Percentiles rank a stretch among this genome's conserved stretches.
phyloP scores from a whole-genome alignment of 1,284 basidiomycete species.

The Sanghuangporus sanghuang region DNA sequence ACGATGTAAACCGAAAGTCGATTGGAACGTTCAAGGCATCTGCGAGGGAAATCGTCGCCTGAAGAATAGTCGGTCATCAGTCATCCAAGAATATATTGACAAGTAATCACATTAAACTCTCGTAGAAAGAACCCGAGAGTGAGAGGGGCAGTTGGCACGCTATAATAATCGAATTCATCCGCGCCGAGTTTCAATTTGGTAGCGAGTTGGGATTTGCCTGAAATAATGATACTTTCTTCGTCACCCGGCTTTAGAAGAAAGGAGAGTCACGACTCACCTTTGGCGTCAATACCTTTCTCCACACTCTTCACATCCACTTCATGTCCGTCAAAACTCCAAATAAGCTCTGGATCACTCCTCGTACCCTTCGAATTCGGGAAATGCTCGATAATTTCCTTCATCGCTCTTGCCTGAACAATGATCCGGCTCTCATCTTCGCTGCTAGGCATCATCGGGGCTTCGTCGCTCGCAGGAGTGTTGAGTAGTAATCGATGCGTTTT shows the following conservation, averaged over 20 bases:
- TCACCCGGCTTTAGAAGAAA: not conserved
- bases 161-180: slow-evolving; percentile 74
- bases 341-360: slow-evolving; percentile 68
- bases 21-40: slow-evolving; percentile 60
- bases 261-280: slow-evolving; percentile 38
- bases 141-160: slow-evolving; percentile 52
- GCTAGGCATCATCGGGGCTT: slow-evolving; percentile 57
- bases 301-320: slow-evolving; percentile 66
- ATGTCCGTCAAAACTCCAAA: slow-evolving; percentile 65
- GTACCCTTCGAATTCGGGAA: slow-evolving; percentile 57
- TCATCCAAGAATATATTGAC: not conserved
- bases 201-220: slow-evolving; percentile 57
- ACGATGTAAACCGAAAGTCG: slow-evolving; percentile 69
- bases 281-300: slow-evolving; percentile 58
- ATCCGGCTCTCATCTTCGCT: slow-evolving; percentile 54
- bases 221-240: not conserved
- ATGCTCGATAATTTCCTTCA: slow-evolving; percentile 77
- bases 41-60: slow-evolving; percentile 75
- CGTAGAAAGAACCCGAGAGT: slow-evolving; percentile 73
- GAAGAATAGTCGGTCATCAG: not conserved
- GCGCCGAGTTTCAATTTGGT: slow-evolving; percentile 69
- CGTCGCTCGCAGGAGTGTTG: slow-evolving; percentile 47
- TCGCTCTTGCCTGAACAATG: slow-evolving; percentile 59
- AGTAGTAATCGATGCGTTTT: slow-evolving; percentile 74
- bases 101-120: slow-evolving; percentile 64